Evolutionary conservation across 495 filamentous ascomycete species (phyloP).

Genomic region (Podospora fimiseda): DNA sequence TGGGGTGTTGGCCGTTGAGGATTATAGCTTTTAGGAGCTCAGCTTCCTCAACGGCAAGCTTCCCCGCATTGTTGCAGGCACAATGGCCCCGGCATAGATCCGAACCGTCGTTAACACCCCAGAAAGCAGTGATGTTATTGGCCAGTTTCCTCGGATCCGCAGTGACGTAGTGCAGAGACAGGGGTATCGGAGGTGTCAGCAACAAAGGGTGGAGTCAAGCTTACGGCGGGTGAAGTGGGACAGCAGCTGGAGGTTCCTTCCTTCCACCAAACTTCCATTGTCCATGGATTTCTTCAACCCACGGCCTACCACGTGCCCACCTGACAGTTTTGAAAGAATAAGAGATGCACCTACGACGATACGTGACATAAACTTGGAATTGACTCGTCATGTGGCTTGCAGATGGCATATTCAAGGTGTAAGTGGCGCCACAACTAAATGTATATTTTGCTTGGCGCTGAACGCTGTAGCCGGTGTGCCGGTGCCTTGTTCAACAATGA

Average conservation of each 20-base stretch:
- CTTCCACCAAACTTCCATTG: background rate
- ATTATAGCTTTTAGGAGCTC: background rate
- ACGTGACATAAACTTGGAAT: background rate
- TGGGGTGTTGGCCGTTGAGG: background rate
- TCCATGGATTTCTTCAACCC: background rate
- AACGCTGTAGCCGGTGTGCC: no score
- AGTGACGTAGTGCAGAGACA: conserved; percentile 13
- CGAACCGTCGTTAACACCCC: background rate
- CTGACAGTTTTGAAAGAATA: no score
- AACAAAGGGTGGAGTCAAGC: background rate
- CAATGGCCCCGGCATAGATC: conserved; percentile 6
- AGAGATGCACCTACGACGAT: no score
- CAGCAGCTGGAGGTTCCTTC: background rate
- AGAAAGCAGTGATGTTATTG: conserved; percentile 3
- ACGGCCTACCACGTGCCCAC: no score
- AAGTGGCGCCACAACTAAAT: background rate
- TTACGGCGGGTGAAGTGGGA: background rate
- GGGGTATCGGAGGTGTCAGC: conserved; percentile 1
- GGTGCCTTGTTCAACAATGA: no score
- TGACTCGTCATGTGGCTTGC: background rate
- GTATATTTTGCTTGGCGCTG: background rate
- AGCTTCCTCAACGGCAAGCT: background rate
- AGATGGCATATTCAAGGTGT: background rate
- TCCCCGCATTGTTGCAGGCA: conserved; percentile 4
- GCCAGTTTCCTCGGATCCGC: background rate